Evolutionary conservation across 441 rosid genomes (phyloP).

Genomic region (Biscutella laevigata): DNA sequence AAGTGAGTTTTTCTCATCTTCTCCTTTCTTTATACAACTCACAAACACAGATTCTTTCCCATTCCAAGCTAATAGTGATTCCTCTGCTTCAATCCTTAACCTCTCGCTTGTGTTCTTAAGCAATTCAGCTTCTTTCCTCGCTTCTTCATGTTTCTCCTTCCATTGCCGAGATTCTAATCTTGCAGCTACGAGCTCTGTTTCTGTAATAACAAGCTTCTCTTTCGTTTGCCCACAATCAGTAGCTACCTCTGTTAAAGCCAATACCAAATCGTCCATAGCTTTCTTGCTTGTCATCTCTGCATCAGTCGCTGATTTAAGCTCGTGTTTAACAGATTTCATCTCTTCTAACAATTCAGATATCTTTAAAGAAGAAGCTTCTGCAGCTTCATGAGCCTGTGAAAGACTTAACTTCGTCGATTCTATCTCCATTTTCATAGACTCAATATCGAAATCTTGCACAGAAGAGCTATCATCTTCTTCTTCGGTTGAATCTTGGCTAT

Average conservation of each 20-base stretch:
- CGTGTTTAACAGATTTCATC: conserved; percentile 32
- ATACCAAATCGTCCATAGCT: conserved; percentile 80
- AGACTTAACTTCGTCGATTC: conserved; percentile 27
- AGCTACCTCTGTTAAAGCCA: conserved; percentile 70
- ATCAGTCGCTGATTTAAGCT: conserved; percentile 40
- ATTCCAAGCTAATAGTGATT: conserved; percentile 62
- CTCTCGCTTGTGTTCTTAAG: conserved; percentile 53
- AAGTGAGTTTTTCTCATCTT: conserved; percentile 50
- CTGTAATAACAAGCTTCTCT: conserved; percentile 35
- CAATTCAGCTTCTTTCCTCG: conserved; percentile 46
- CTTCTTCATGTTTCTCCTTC: conserved; percentile 36
- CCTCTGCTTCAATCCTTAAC: conserved; percentile 71
- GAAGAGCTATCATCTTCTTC: conserved; percentile 20
- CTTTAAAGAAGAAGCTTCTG: conserved; percentile 25
- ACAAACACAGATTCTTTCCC: conserved; percentile 71
- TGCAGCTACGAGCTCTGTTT: conserved; percentile 38
- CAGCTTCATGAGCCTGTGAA: conserved; percentile 30
- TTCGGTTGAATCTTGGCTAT: conserved; percentile 16
- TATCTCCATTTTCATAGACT: conserved; percentile 22
- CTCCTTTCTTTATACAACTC: conserved; percentile 53
- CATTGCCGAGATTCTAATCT: conserved; percentile 30
- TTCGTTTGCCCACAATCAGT: conserved; percentile 43
- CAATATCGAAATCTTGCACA: conserved; percentile 16
- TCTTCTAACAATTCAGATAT: conserved; percentile 27
- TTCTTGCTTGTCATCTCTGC: conserved; percentile 72